Conservation (phyloP, 2,329 filamentous ascomycete species). For the Verruconis gallopava region DNA sequence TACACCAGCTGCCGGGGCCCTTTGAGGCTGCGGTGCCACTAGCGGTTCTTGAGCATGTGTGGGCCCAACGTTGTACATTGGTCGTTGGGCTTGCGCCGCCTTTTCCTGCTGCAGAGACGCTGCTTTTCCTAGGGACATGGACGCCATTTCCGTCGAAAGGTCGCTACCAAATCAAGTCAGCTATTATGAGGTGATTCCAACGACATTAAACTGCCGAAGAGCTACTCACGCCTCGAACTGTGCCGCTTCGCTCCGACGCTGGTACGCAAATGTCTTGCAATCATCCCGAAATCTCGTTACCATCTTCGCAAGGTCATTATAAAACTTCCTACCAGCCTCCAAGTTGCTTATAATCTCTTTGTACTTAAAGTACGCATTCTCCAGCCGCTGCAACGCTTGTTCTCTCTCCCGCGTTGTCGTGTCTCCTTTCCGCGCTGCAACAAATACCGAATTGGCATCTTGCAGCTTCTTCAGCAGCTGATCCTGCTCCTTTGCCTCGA, state of each 20-base stretch:
- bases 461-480: constrained; percentile 55
- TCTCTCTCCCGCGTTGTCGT: constrained; percentile 62
- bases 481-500: constrained; percentile 66
- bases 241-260: constrained; percentile 67
- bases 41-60: constrained; percentile 40
- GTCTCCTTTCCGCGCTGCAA: constrained; percentile 56
- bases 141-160: constrained; percentile 46
- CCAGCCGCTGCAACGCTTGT: constrained; percentile 71
- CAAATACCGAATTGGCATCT: constrained; percentile 67
- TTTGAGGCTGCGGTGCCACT: constrained; percentile 38
- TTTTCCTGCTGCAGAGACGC: constrained; percentile 33
- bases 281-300: constrained; percentile 76
- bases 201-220: no score
- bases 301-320: constrained; percentile 87
- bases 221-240: constrained; percentile 57
- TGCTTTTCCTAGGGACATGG: constrained; percentile 36
- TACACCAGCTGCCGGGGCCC: constrained; percentile 32
- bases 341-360: constrained; percentile 90
- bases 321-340: constrained; percentile 86
- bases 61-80: constrained; percentile 39
- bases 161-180: no score
- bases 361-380: constrained; percentile 89
- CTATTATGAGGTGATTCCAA: no score
- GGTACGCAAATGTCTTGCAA: constrained; percentile 62
- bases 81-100: constrained; percentile 40